Conservation (phyloP, 2,329 filamentous ascomycete genomes). For the Diaporthe sp. region DNA sequence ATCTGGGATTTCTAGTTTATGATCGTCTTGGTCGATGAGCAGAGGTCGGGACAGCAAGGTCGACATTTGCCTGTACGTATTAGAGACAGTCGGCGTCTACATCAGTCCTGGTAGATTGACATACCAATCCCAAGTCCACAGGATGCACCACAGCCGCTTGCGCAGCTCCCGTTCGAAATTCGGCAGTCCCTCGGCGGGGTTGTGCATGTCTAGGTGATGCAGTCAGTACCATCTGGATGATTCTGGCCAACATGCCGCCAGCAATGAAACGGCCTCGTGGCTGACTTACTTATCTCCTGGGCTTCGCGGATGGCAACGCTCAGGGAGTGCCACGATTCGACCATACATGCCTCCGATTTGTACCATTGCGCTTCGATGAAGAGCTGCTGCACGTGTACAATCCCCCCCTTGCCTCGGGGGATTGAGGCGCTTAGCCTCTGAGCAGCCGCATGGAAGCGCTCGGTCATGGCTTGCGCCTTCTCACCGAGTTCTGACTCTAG, state of each 20-base stretch:
- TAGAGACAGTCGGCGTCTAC: background rate
- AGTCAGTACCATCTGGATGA: too few relatives aligned
- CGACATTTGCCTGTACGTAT: slow-evolving; percentile 41
- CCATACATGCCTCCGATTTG: slow-evolving; percentile 61
- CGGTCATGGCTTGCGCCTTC: slow-evolving; percentile 54
- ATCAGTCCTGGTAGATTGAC: background rate
- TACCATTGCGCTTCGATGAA: slow-evolving; percentile 62
- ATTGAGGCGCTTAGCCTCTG: slow-evolving; percentile 59
- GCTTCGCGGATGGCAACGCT: slow-evolving; percentile 60
- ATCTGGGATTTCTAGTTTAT: slow-evolving; percentile 37
- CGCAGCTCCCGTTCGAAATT: slow-evolving; percentile 41
- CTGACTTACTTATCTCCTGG: slow-evolving; percentile 59
- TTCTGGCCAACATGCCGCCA: background rate
- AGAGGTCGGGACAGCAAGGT: slow-evolving; percentile 40
- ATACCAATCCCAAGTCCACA: slow-evolving; percentile 42
- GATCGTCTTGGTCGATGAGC: slow-evolving; percentile 41
- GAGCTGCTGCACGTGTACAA: slow-evolving; percentile 63
- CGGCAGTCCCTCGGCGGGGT: slow-evolving; percentile 27
- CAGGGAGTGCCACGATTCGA: slow-evolving; percentile 63
- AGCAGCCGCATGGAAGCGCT: slow-evolving; percentile 58
- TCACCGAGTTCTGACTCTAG: slow-evolving; percentile 61
- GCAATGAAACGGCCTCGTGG: accelerated
- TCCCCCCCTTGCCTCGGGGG: slow-evolving; percentile 57
- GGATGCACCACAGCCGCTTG: slow-evolving; percentile 40
- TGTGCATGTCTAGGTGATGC: slow-evolving; percentile 37